phyloP scores from a whole-genome alignment of 2,329 filamentous ascomycete species.

The Fusarium equiseti region DNA sequence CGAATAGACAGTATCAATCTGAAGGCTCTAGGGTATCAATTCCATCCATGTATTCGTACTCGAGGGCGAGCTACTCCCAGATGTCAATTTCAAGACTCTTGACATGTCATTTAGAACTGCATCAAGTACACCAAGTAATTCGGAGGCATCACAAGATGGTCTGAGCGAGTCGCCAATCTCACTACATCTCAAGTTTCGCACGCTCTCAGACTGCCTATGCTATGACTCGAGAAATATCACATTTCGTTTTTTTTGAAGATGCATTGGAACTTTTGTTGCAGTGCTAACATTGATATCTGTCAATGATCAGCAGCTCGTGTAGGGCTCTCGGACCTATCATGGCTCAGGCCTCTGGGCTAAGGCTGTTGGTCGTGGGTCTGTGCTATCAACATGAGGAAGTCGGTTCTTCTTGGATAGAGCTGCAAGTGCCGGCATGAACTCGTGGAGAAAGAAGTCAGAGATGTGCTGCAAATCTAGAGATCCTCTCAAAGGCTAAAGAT shows the following conservation, averaged over 20 bases:
- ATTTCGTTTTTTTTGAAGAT: neutral
- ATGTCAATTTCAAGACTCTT: neutral
- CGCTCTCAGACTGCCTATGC: neutral
- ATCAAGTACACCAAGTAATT: neutral
- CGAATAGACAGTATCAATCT: neutral
- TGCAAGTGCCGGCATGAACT: constrained; percentile 1
- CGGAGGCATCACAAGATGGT: neutral
- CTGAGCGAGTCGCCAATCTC: neutral
- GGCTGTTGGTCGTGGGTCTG: neutral
- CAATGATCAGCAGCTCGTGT: neutral
- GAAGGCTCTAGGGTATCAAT: neutral
- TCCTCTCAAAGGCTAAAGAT: neutral
- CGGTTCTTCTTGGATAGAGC: neutral
- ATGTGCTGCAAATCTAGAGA: neutral
- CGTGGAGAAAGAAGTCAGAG: neutral
- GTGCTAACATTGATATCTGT: neutral
- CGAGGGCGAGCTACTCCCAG: neutral
- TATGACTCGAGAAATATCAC: neutral
- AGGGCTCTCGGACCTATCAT: neutral
- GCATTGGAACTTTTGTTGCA: neutral
- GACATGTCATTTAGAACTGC: neutral
- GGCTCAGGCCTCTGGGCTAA: neutral
- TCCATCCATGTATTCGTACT: neutral
- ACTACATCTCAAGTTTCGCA: neutral
- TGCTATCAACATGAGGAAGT: neutral